These are phyloP conservation scores for Polymyxa betae DNA, from an alignment of 208 protist genomes.

Conservation along the genomic window DNA sequence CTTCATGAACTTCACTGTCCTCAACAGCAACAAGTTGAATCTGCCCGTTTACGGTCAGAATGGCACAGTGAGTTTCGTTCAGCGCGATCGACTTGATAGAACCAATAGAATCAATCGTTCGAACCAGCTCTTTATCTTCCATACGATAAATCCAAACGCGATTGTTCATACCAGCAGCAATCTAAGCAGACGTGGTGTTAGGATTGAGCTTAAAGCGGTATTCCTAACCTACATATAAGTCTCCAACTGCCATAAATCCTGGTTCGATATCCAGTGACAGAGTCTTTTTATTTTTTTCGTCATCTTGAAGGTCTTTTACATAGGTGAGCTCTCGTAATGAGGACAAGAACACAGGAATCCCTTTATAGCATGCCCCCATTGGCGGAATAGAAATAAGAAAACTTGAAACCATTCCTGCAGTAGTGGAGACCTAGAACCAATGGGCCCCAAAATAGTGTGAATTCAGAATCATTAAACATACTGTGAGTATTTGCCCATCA, in stretches of 20 bases:
- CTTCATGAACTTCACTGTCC: background rate
- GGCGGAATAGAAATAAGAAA: constrained; percentile 77
- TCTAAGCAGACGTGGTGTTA: constrained; percentile 45
- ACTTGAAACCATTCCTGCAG: constrained; percentile 22
- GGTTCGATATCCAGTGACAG: constrained; percentile 59
- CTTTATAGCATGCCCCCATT: constrained; percentile 78
- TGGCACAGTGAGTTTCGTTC: constrained; percentile 56
- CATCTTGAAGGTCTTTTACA: background rate
- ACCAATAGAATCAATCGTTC: constrained; percentile 59
- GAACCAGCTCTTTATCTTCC: background rate
- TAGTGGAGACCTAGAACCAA: constrained; percentile 8
- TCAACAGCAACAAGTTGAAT: constrained; percentile 57
- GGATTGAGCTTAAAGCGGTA: background rate
- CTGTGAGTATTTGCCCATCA: constrained; percentile 62
- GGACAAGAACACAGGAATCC: constrained; percentile 80
- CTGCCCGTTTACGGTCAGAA: constrained; percentile 56
- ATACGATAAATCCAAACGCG: constrained; percentile 52
- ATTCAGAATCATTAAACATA: background rate
- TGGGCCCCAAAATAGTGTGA: background rate
- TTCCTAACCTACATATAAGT: background rate
- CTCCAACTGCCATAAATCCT: constrained; percentile 46
- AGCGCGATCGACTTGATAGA: constrained; percentile 58
- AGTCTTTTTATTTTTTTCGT: background rate
- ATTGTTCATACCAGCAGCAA: constrained; percentile 66
- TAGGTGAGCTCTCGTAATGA: constrained; percentile 80